Base-by-base conservation (phyloP, 2,329 filamentous ascomycete species). In the Apiospora phragmitis region DNA sequence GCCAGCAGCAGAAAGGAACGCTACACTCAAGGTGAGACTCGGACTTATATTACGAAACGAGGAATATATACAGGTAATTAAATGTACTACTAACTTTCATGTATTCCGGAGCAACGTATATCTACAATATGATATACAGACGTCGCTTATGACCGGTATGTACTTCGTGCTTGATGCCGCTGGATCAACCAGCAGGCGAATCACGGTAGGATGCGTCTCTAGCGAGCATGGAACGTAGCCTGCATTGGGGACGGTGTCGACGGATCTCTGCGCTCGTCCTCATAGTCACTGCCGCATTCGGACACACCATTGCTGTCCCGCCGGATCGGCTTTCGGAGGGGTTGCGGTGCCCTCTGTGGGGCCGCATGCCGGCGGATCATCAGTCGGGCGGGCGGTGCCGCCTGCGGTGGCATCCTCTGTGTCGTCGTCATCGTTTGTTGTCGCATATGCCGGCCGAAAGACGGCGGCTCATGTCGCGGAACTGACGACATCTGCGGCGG, bases 241-340 rank as follows among this genome's bases (percentile, higher is more conserved):
- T 29, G 55, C 29, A 21, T 21, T n/a, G 55, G 55, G 32, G 55
- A 62, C 9, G 51, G 29, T 21, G 51, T 59, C 26, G 12, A 62
- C 55, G 55, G 55, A 9, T 32, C 3, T 8, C 9, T 14, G 51
- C 14, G 14, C 2, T n/a, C 29, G 51, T 71, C 70, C 29, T 65
- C 71, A 2, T 74, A 72, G 18, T 75, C 73, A 49, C 71, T 71
- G 35, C 75, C 72, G 26, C 71, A 74, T 32, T 76, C 76, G 16
- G 75, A 77, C 11, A 78, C 69, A 3, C 75, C 72, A 29, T 78
- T 77, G 24, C 76, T 78, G 68, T 77, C 75, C 43, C 72, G 69
- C 3, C 75, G 73, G 5, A 74, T 69, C 29, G 69, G 38, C 18
- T 32, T 65, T 8, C 29, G 26, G 6, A 41, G 12, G 5, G 11